Percentiles rank a stretch among this genome's conserved stretches.
Conservation (phyloP, 2,329 filamentous ascomycete genomes). For the Cercospora berteroae region DNA sequence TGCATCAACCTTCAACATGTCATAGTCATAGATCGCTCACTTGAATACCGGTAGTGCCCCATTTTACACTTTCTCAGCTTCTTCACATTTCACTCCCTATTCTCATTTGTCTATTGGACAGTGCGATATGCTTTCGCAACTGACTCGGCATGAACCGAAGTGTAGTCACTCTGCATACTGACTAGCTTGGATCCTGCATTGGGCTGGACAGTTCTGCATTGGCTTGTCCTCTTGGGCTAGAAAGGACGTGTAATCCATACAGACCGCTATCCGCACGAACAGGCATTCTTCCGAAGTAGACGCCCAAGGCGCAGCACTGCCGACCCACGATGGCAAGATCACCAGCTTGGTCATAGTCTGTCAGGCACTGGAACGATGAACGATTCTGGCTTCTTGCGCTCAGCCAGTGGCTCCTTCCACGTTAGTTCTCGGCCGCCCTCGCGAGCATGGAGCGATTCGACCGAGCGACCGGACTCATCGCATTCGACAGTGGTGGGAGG, state of each 20-base stretch:
- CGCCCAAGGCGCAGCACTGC: not conserved
- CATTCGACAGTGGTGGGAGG: constrained; percentile 4
- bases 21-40: not conserved
- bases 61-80: not conserved
- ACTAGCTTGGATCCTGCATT: constrained; percentile 11
- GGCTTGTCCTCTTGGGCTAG: constrained; percentile 1
- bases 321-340: not conserved
- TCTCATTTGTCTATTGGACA: constrained; percentile 9
- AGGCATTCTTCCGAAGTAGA: not conserved
- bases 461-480: constrained; percentile 16
- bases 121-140: constrained; percentile 3
- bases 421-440: constrained; percentile 13
- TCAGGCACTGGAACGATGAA: constrained; percentile 7
- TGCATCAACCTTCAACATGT: not conserved
- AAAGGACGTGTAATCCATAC: not conserved
- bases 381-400: constrained; percentile 8
- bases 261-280: not conserved
- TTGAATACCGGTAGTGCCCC: not conserved
- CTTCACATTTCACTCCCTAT: not conserved
- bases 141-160: constrained; percentile 10
- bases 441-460: constrained; percentile 21
- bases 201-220: not conserved
- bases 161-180: constrained; percentile 2
- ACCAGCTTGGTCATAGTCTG: not conserved
- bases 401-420: constrained; percentile 11